Evolutionary conservation across 306 rosid species (phyloP), one percentile per base, ranked within the genome.

Genomic region (Amphicarpaea edgeworthii): DNA sequence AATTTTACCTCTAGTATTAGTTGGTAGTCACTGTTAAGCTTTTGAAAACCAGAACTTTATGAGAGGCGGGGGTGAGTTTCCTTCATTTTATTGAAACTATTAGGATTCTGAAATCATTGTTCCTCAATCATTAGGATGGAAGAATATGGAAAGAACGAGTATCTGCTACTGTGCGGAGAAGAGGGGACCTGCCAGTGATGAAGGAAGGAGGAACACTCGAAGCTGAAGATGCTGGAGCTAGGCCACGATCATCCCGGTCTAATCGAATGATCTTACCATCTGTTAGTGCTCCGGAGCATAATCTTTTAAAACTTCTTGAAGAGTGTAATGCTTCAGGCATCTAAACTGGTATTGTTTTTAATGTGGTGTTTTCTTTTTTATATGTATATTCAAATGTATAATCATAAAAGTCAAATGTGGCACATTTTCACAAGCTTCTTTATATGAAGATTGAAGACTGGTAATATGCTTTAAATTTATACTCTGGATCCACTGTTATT

Each of bases 101-200:
- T 77, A 40, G 66, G 67, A 70, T 76, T 82, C 43, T 73, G 55
- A 80, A 82, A 74, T 79, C n/a, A 45, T 75, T 67, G 53, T 70
- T 78, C 55, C 42, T 76, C 21, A 21, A 69, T 70, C 57, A 37
- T 69, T 85, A 95, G 97, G 99, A 95, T 82, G 99, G 96, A 79
- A 87, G 97, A 80, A 85, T 95, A 79, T 95, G 99, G 99, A 95
- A 92, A 86, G 93, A 95, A 76, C 85, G 97, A 72, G 92, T 85
- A 46, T 87, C 99, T 43, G 91, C 97, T 6, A 92, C 85, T 3
- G 88, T 81, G 16, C 86, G 83, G 23, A 86, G 91, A 86, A 91
- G 91, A 80, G 74, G 91, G 3, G 97, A 92, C 68, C 75, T 92
- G 83, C 90, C 93, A 0, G 88, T 88, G 68, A 88, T 89, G 97